Base-by-base conservation (phyloP, 2,329 filamentous ascomycete species). In the Penicillium sp. region DNA sequence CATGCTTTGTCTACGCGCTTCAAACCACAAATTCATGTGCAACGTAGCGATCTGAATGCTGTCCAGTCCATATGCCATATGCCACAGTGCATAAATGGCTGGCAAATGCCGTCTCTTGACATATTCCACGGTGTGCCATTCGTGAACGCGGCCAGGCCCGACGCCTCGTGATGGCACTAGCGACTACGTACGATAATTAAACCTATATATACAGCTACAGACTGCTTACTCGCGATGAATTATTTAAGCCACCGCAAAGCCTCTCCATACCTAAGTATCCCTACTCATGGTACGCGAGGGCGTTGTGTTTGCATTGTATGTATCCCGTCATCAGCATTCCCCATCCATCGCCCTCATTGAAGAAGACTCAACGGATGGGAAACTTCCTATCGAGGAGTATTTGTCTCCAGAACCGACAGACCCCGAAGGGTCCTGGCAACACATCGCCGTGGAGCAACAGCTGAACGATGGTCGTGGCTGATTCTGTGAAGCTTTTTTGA, bases 291-390 rank as follows among this genome's bases (percentile, higher is more conserved):
- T 40, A 38, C 33, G 33, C 33, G 33, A 38, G 33, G 14, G 33
- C 14, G 11, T 38, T 38, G 16, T 40, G 26, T 20, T 40, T 40
- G 35, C 35, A 18, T 40, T 43, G 40, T 60, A 71, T 73, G 74
- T 80, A 75, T 84, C 85, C 85, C 83, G 79, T 86, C 81, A 82
- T 86, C 83, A 85, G 86, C 85, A 87, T 86, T 83, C 79, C 75
- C 75, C 77, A 75, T 82, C 79, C 84, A 84, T 86, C 83, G 84
- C 83, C 83, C 81, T 85, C 84, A 86, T 68, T 81, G 62, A 85
- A 88, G 84, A 85, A 77, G 82, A 87, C 83, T 75, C 83, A 60
- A 81, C 83, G 84, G 80, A 79, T 79, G 78, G 75, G 76, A 80
- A 84, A 86, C 83, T 88, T 88, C 85, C 85, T 88, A 86, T 84